Evolutionary conservation across 106 monocot genomes (phyloP).

Genomic region (Dioscorea dumetorum): DNA sequence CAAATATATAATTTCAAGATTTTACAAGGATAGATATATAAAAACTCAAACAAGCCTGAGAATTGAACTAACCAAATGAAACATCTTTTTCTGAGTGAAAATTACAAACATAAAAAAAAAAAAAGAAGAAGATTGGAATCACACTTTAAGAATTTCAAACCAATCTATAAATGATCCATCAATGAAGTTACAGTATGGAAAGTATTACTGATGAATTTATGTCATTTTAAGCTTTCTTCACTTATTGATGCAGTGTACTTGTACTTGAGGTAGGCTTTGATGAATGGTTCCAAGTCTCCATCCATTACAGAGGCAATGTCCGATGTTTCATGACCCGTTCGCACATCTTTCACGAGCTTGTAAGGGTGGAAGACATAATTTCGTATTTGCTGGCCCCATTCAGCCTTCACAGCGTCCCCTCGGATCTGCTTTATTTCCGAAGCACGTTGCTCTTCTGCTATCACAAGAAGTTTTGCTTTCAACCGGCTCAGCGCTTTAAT

Average conservation of each 20-base stretch:
- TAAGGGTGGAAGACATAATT: conserved; percentile 99
- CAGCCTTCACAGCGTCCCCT: conserved; percentile 90
- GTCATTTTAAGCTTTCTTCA: background rate
- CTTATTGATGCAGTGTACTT: conserved; percentile 30
- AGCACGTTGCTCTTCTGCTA: conserved; percentile 88
- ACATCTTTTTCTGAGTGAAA: no score
- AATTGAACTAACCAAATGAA: no score
- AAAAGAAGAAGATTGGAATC: no score
- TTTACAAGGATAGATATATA: no score
- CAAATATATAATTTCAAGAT: no score
- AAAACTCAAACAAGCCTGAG: no score
- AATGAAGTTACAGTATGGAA: no score
- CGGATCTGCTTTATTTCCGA: conserved; percentile 92
- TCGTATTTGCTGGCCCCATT: conserved; percentile 98
- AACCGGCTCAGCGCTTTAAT: conserved; percentile 91
- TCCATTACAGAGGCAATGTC: conserved; percentile 88
- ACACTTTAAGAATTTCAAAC: no score
- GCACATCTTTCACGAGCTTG: conserved; percentile 92
- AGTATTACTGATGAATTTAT: no score
- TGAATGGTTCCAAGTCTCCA: conserved; percentile 75
- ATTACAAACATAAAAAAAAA: no score
- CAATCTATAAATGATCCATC: no score
- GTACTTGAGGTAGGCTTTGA: conserved; percentile 84
- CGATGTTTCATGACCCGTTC: conserved; percentile 77
- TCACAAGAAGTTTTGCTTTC: conserved; percentile 87